Evolutionary conservation across 129 eudicot genomes (phyloP), one percentile per base, ranked within the genome.

Genomic region (Chrysanthemum lavandulifolium): DNA sequence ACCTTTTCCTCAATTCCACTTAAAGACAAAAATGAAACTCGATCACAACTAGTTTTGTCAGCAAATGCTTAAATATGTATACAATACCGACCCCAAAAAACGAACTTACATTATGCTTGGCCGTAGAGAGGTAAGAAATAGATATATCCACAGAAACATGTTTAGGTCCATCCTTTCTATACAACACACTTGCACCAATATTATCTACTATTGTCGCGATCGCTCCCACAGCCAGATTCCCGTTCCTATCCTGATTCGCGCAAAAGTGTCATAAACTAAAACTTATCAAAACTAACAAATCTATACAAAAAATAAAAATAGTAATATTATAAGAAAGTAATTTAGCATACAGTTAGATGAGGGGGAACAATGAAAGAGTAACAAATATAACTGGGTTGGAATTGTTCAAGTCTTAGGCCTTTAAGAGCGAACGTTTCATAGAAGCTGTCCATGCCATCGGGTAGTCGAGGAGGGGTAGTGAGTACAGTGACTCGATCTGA

Each of bases 301-400:
- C 6, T 33, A 4, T 33, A 33, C 1, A 5, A 33, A 5, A 5
- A 33, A 33, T 27, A 29, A 29, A 29, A 29, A 29, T 29, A 29
- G 31, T 29, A 29, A 29, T 29, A 33, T 0, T 33, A 33, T 33
- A 33, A 4, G 6, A 33, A 33, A 33, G 40, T 33, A 33, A 33
- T 33, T 5, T 4, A 33, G 40, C 60, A 27, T 73, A 73, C 83
- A 2, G 72, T 74, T 29, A 80, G 83, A 64, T 79, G 83, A 61
- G 72, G 76, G 79, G 83, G 79, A 45, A 74, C 79, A 40, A n/a
- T 79, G 71, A 74, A 80, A 23, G 79, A 74, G 71, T 79, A 80
- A 45, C 79, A 52, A 19, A 80, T 52, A 75, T 50, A 80, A 50
- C 72, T 79, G 62, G 43, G 72, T 67, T 68, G 67, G 64, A 80